Evolutionary conservation across 345 rosid species (phyloP).

Genomic region (Eucalyptus marginata): DNA sequence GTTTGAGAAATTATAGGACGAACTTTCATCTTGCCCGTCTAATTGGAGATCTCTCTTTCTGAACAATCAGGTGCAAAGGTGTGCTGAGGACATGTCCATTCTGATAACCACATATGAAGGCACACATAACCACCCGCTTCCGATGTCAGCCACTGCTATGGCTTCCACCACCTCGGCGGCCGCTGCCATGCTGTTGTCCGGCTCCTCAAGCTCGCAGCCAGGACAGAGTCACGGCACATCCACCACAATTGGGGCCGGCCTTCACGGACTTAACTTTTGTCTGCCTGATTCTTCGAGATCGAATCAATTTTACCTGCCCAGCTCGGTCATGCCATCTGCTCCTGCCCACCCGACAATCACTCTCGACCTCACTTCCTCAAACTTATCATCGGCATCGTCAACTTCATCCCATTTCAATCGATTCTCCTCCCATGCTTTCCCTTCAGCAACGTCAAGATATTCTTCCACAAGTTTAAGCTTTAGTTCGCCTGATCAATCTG

Average conservation of each 20-base stretch:
- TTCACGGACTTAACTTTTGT: slow-evolving; percentile 47
- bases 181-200: slow-evolving; percentile 70
- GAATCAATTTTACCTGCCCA: slow-evolving; percentile 33
- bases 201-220: slow-evolving; percentile 25
- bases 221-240: neutral
- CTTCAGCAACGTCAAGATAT: slow-evolving; percentile 1
- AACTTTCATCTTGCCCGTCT: neutral
- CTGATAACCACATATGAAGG: slow-evolving; percentile 92
- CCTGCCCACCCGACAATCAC: slow-evolving; percentile 64
- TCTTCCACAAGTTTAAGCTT: slow-evolving; percentile 47
- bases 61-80: slow-evolving; percentile 68
- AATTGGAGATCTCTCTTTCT: neutral
- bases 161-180: slow-evolving; percentile 93
- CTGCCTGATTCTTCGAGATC: slow-evolving; percentile 32
- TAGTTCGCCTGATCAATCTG: slow-evolving; percentile 27
- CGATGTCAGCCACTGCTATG: slow-evolving; percentile 83
- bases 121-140: slow-evolving; percentile 85
- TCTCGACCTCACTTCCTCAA: slow-evolving; percentile 58
- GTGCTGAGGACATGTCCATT: slow-evolving; percentile 71
- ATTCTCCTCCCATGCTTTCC: slow-evolving; percentile 8
- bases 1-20: neutral
- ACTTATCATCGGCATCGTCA: slow-evolving; percentile 11
- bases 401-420: slow-evolving; percentile 21
- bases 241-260: slow-evolving; percentile 3
- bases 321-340: slow-evolving; percentile 24